Percentiles rank a stretch among this genome's conserved stretches.
phyloP scores from a whole-genome alignment of 345 rosid genomes.

The Crucihimalaya himalaica region DNA sequence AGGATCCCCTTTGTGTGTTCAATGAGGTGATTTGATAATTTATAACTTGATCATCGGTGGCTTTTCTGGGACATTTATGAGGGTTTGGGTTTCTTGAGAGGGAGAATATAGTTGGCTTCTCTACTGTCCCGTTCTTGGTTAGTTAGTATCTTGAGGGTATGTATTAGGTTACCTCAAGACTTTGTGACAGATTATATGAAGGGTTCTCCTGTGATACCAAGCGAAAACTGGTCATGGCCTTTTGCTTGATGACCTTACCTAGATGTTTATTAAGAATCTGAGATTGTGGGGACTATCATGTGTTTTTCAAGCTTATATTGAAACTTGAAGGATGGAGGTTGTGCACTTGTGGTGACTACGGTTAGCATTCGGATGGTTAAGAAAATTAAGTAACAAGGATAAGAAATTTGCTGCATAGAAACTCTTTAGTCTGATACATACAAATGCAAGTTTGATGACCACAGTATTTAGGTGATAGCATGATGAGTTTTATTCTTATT shows the following conservation, averaged over 20 bases:
- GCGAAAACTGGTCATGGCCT: neutral
- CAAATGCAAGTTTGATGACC: neutral
- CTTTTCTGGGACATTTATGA: neutral
- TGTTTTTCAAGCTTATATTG: neutral
- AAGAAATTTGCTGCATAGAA: neutral
- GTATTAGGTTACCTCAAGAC: neutral
- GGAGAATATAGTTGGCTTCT: neutral
- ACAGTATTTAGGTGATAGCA: neutral
- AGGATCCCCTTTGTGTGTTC: neutral
- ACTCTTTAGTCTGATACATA: slow-evolving; percentile 1
- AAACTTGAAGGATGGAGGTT: neutral
- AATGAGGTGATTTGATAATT: neutral
- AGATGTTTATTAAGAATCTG: neutral
- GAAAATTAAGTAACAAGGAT: neutral
- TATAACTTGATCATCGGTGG: neutral
- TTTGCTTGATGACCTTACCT: neutral
- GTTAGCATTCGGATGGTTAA: neutral
- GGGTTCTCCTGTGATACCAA: neutral
- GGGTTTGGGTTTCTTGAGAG: neutral
- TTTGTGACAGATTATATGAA: neutral
- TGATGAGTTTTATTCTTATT: slow-evolving; percentile 4
- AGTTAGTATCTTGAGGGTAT: neutral
- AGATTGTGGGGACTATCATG: neutral
- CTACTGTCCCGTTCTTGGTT: neutral
- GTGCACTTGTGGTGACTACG: neutral